A percentile compares a stretch with the other conserved stretches of the same genome.
phyloP scores from a whole-genome alignment of 306 rosid species.

The Argentina anserina region DNA sequence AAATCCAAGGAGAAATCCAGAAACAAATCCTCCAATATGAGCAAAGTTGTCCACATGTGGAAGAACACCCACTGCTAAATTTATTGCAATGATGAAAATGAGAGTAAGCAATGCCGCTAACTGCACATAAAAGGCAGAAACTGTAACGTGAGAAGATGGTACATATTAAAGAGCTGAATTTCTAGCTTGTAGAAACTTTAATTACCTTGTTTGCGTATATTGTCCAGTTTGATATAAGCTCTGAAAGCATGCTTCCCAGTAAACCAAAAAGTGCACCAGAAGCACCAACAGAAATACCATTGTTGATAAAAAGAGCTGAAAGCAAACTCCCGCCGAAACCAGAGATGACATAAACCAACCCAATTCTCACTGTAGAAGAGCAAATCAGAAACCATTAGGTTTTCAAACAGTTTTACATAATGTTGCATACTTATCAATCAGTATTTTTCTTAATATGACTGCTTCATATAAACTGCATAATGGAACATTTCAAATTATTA shows the following conservation, averaged over 20 bases:
- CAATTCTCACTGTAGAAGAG: constrained; percentile 54
- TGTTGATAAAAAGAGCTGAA: constrained; percentile 60
- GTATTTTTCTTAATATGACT: neutral
- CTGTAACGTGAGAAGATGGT: constrained; percentile 18
- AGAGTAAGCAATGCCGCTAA: constrained; percentile 63
- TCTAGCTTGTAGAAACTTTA: constrained; percentile 11
- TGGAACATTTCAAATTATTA: neutral
- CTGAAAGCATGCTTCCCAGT: constrained; percentile 83
- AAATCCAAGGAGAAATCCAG: constrained; percentile 88
- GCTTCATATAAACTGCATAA: neutral
- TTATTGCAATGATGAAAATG: constrained; percentile 45
- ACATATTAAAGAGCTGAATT: constrained; percentile 6
- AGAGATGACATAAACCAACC: constrained; percentile 59
- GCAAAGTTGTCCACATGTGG: constrained; percentile 93
- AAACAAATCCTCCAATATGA: constrained; percentile 78
- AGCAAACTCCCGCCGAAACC: constrained; percentile 84
- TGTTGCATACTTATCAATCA: neutral
- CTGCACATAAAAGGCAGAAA: constrained; percentile 38
- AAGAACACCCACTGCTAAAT: constrained; percentile 78
- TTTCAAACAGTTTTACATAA: neutral
- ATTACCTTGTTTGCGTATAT: constrained; percentile 79
- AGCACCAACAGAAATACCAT: constrained; percentile 83
- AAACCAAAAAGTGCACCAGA: constrained; percentile 92
- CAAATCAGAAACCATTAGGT: constrained; percentile 3
- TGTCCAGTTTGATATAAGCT: constrained; percentile 85